phyloP scores from a whole-genome alignment of 352 stramenopile genomes.

The Phytopythium montanum region DNA sequence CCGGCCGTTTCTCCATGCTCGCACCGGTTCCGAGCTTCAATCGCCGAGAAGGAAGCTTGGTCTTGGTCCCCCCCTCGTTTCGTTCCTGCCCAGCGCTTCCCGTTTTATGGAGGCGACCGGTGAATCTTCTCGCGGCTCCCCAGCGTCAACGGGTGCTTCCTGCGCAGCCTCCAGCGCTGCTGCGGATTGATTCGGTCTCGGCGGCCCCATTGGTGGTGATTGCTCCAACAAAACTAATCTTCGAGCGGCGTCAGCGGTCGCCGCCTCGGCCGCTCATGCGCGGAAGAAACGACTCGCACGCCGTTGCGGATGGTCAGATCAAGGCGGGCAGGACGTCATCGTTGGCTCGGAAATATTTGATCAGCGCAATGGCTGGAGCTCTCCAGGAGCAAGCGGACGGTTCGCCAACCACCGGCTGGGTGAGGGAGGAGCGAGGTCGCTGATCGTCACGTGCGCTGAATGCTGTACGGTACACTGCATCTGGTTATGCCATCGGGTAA shows the following conservation, averaged over 20 bases:
- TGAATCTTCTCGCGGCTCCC: not conserved
- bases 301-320: not conserved
- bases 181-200: too few species aligned
- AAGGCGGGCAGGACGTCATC: not conserved
- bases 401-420: too few species aligned
- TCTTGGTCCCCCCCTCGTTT: slow-evolving; percentile 1
- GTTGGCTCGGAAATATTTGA: not conserved
- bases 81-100: not conserved
- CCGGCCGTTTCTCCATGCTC: not conserved
- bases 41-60: too few species aligned
- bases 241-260: too few species aligned
- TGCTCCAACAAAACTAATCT: not conserved
- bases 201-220: not conserved
- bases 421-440: not conserved
- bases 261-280: not conserved
- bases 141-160: not conserved
- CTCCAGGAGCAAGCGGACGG: too few species aligned
- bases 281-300: not conserved
- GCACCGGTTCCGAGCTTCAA: slow-evolving; percentile 2
- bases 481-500: not conserved
- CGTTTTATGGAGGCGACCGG: not conserved
- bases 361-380: too few species aligned
- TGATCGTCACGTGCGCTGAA: not conserved
- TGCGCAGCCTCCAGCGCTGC: not conserved
- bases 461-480: not conserved